Base-by-base conservation (phyloP, 192 early-diverging fungal species). In the Geranomyces variabilis region DNA sequence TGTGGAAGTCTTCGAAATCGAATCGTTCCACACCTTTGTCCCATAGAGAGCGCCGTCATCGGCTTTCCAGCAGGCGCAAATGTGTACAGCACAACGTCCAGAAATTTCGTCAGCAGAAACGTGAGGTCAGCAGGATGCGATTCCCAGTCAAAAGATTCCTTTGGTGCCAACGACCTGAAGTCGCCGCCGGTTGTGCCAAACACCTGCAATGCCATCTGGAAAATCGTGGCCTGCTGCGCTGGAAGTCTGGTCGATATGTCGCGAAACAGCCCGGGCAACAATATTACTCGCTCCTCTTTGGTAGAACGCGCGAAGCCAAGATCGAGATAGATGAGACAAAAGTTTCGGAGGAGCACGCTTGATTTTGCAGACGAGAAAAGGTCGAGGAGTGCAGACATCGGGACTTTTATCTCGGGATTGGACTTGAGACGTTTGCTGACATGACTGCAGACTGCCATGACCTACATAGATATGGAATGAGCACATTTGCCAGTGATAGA, bases 271-370 rank as follows among this genome's bases (percentile, higher is more conserved):
- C 73, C 56, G 0, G 94, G 90, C 8, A 93, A 67, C 28, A 83
- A 74, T 9, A 59, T 58, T 13, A 75, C 48, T 6, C 46, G 53
- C 34, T 75, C 65, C 58, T 76, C 67, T 17, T 63, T 59, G 14
- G 29, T n/a, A 28, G 88, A 62, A 5, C 89, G 75, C 17, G 75
- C 76, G 30, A 91, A 83, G 0, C 87, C 93, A 85, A 94, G 92
- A 22, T 94, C 88, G 2, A 98, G 65, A 51, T 94, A 98, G 69
- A 98, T 88, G 5, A 96, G 79, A 12, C 87, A 84, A 73, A 97
- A 92, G 72, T 90, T 90, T 53, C 87, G 88, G 17, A 93, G 86
- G 53, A 93, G 81, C 14, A 75, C 69, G 0, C 78, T 71, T 0
- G 75, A 58, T 10, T 53, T 67, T 28, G 69, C 64, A 12, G 63